Evolutionary conservation across 1,284 basidiomycete species (phyloP).

Genomic region (Heimioporus retisporus): DNA sequence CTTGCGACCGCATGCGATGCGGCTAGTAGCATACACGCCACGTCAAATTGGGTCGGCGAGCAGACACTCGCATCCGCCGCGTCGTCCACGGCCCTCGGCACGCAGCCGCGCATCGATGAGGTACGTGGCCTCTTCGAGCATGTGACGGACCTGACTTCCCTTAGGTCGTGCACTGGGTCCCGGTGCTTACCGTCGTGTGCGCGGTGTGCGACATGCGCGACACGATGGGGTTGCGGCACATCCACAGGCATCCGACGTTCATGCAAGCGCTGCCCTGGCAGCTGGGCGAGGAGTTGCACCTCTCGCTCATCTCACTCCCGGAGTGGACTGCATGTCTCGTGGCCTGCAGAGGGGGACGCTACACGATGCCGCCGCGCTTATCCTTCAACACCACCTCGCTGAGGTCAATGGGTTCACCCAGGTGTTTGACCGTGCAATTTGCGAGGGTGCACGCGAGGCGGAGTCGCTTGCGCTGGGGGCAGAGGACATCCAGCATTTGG

Average conservation of each 20-base stretch:
- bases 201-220: background rate
- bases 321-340: no score
- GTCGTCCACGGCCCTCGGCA: conserved; percentile 13
- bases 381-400: background rate
- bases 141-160: no score
- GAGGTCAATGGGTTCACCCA: background rate
- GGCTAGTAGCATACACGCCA: conserved; percentile 47
- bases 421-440: background rate
- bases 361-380: background rate
- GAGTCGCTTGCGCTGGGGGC: background rate
- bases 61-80: conserved; percentile 42
- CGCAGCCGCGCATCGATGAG: conserved; percentile 23
- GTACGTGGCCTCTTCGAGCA: conserved; percentile 2
- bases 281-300: background rate
- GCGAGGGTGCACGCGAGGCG: no score
- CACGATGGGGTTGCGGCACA: background rate
- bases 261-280: background rate
- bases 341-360: no score
- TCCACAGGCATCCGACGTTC: background rate
- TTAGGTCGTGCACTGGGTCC: conserved; percentile 32
- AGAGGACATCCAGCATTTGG: background rate
- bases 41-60: conserved; percentile 59
- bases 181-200: conserved; percentile 12
- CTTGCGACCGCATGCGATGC: conserved; percentile 36
- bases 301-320: no score